Conservation (phyloP, 2,329 filamentous ascomycete genomes). For the Neonectria punicea region DNA sequence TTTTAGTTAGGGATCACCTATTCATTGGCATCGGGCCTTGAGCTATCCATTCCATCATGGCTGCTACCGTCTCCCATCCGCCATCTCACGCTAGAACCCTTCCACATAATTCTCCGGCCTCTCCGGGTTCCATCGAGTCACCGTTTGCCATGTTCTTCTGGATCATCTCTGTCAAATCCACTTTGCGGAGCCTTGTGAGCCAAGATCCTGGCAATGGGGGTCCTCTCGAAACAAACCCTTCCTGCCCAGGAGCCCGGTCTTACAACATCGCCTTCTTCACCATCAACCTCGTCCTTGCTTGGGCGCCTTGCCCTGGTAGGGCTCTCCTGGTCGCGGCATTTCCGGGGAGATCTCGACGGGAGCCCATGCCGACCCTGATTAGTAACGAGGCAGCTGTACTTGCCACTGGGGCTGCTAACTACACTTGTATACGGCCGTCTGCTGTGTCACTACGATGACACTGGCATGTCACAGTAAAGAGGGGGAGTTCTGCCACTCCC, state of each 20-base stretch:
- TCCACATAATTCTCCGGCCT: constrained; percentile 25
- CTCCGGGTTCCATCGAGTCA: constrained; percentile 19
- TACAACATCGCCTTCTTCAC: constrained; percentile 4
- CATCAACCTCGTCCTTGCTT: constrained; percentile 11
- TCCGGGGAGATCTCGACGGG: constrained; percentile 34
- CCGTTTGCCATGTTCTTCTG: constrained; percentile 6
- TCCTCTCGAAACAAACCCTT: constrained; percentile 12
- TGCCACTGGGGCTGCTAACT: constrained; percentile 9
- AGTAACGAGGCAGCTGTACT: constrained; percentile 13
- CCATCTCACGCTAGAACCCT: constrained; percentile 21
- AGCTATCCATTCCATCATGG: no score
- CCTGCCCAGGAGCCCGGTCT: background rate
- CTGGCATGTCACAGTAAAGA: background rate
- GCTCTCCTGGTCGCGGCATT: constrained; percentile 41
- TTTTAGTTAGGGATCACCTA: background rate
- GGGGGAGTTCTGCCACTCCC: constrained; percentile 1
- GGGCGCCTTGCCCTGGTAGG: constrained; percentile 17
- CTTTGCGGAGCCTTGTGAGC: background rate
- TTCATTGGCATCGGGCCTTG: no score
- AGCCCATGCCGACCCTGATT: constrained; percentile 27
- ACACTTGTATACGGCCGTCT: background rate
- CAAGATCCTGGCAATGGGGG: constrained; percentile 1
- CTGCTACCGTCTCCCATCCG: background rate
- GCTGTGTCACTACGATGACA: background rate
- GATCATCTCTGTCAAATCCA: constrained; percentile 6